phyloP scores from a whole-genome alignment of 2,329 filamentous ascomycete genomes.

The Tolypocladium amazonense region DNA sequence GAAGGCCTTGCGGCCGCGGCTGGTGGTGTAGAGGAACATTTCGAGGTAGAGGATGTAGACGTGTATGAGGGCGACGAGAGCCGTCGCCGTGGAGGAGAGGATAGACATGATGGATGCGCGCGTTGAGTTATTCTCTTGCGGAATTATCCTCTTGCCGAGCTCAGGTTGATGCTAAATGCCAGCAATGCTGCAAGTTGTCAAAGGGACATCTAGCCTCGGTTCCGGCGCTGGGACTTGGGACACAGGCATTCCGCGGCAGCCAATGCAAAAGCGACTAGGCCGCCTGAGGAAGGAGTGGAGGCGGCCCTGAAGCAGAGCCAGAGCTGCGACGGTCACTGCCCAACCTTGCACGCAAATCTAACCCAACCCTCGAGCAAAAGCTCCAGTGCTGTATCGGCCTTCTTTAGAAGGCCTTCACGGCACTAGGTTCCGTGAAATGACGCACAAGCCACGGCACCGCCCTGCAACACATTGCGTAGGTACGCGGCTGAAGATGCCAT shows the following conservation, averaged over 20 bases:
- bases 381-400: too few species aligned
- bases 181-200: background rate
- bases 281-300: background rate
- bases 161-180: background rate
- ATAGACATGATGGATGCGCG: background rate
- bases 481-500: background rate
- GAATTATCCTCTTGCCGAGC: background rate
- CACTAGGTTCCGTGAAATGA: background rate
- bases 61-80: slow-evolving; percentile 29
- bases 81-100: slow-evolving; percentile 22
- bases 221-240: background rate
- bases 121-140: background rate
- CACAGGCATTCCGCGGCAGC: too few species aligned
- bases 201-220: background rate
- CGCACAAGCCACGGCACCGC: background rate
- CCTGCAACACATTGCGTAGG: background rate
- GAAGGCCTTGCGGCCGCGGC: slow-evolving; percentile 33
- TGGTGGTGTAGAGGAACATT: slow-evolving; percentile 38
- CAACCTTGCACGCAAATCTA: background rate
- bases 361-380: background rate
- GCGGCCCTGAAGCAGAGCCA: too few species aligned
- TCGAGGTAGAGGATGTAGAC: slow-evolving; percentile 38
- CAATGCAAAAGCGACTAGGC: background rate
- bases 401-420: background rate
- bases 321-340: too few species aligned